Percentiles rank a stretch among this genome's conserved stretches.
phyloP scores from a whole-genome alignment of 352 stramenopile genomes.

The Phytophthora hybrid region DNA sequence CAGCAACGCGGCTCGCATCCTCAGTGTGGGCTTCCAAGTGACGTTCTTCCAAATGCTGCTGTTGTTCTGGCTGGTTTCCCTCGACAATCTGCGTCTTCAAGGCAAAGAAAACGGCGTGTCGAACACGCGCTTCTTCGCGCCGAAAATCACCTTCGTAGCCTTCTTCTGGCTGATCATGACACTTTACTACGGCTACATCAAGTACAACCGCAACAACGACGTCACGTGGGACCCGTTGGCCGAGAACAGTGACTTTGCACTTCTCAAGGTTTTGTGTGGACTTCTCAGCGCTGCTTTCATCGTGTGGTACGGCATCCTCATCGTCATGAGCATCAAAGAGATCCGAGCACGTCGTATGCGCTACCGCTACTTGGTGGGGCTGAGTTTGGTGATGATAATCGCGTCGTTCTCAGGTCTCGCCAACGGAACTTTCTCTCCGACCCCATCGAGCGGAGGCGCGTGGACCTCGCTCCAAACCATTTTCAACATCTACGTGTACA shows the following conservation, averaged over 20 bases:
- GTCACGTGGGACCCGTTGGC: slow-evolving; percentile 53
- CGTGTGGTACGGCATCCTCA: slow-evolving; percentile 54
- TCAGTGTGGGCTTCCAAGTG: slow-evolving; percentile 62
- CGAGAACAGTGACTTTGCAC: slow-evolving; percentile 49
- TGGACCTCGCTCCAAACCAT: slow-evolving; percentile 63
- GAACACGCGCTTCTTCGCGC: slow-evolving; percentile 61
- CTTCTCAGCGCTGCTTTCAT: slow-evolving; percentile 58
- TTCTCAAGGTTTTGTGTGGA: slow-evolving; percentile 46
- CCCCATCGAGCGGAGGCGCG: slow-evolving; percentile 49
- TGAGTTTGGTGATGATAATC: slow-evolving; percentile 63
- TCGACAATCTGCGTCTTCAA: slow-evolving; percentile 69
- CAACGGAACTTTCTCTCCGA: slow-evolving; percentile 53
- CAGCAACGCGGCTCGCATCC: slow-evolving; percentile 56
- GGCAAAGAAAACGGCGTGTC: slow-evolving; percentile 58
- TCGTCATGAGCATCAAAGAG: slow-evolving; percentile 51
- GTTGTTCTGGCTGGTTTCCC: slow-evolving; percentile 63
- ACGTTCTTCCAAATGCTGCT: slow-evolving; percentile 71
- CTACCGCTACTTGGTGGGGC: slow-evolving; percentile 56
- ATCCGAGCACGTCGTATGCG: slow-evolving; percentile 54
- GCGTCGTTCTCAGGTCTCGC: slow-evolving; percentile 53
- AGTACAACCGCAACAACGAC: slow-evolving; percentile 71
- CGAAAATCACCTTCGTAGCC: slow-evolving; percentile 56
- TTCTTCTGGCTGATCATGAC: slow-evolving; percentile 68
- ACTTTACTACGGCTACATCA: slow-evolving; percentile 68
- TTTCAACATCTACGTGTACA: slow-evolving; percentile 73